Evolutionary conservation across 164 flowering plant species (phyloP).

Genomic region (Dillenia turbinata): DNA sequence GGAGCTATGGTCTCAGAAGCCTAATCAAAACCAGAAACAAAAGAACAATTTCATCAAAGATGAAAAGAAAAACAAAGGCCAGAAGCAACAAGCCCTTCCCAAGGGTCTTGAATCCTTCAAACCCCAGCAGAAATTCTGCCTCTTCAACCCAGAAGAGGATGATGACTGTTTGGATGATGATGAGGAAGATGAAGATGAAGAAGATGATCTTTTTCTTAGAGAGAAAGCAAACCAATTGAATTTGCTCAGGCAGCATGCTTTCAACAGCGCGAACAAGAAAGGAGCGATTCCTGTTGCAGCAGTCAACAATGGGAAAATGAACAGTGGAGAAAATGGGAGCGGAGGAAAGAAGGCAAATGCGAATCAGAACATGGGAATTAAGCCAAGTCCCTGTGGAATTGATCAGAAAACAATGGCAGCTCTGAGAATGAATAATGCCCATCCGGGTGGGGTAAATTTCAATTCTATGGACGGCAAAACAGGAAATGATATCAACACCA

Average conservation of each 20-base stretch:
- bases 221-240: conserved; percentile 26
- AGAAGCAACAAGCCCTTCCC: conserved; percentile 38
- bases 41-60: conserved; percentile 26
- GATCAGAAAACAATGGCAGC: conserved; percentile 28
- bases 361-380: conserved; percentile 31
- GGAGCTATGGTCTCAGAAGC: conserved; percentile 60
- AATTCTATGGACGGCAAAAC: conserved; percentile 8
- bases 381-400: conserved; percentile 18
- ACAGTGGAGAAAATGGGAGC: conserved; percentile 18
- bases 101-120: conserved; percentile 43
- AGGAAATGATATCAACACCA: conserved; percentile 28
- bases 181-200: conserved; percentile 34
- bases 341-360: conserved; percentile 26
- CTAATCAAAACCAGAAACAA: conserved; percentile 48
- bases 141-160: conserved; percentile 34
- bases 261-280: conserved; percentile 21
- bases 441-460: conserved; percentile 11
- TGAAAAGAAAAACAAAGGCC: conserved; percentile 34
- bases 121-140: conserved; percentile 38
- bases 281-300: conserved; percentile 10
- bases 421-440: conserved; percentile 19
- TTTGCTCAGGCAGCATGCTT: conserved; percentile 36
- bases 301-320: conserved; percentile 17
- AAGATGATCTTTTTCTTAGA: conserved; percentile 33
- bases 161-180: conserved; percentile 31